Conservation (phyloP, 2,329 filamentous ascomycete genomes). For the Aspergillus sp. region DNA sequence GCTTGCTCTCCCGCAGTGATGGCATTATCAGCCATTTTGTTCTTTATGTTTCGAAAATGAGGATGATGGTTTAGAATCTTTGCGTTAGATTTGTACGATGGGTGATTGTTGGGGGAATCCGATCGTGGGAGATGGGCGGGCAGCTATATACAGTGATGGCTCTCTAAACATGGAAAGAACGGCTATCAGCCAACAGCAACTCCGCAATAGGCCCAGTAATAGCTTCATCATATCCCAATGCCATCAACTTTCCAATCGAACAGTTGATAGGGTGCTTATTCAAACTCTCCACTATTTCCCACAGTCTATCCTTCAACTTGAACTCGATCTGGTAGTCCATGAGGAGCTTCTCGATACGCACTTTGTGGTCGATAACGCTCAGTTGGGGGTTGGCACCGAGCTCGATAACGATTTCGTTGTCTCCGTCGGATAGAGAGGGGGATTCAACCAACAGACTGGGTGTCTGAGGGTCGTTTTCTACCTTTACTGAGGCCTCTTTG, state of each 20-base stretch:
- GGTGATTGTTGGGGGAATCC: too few species aligned
- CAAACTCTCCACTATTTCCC: conserved; percentile 14
- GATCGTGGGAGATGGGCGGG: too few species aligned
- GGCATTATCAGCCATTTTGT: too few species aligned
- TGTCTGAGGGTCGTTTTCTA: conserved; percentile 9
- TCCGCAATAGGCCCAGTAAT: conserved; percentile 21
- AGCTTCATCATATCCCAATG: conserved; percentile 19
- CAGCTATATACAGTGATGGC: too few species aligned
- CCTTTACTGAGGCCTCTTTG: conserved; percentile 4
- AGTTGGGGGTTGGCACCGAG: conserved; percentile 29
- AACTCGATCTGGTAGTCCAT: conserved; percentile 23
- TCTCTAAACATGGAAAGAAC: neutral
- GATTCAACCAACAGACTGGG: conserved; percentile 15
- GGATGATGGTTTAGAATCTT: too few species aligned
- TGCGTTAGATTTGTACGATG: too few species aligned
- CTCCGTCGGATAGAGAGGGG: conserved; percentile 13
- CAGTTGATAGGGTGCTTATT: conserved; percentile 8
- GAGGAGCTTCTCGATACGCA: conserved; percentile 14
- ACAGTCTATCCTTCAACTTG: conserved; percentile 20
- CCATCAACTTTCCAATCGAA: conserved; percentile 16
- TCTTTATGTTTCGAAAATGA: too few species aligned
- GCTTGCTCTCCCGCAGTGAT: too few species aligned
- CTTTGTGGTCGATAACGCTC: conserved; percentile 13
- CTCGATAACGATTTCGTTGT: conserved; percentile 32
- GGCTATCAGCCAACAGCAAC: conserved; percentile 19